Evolutionary conservation across 164 flowering plant genomes (phyloP).

Genomic region (Sedum album): DNA sequence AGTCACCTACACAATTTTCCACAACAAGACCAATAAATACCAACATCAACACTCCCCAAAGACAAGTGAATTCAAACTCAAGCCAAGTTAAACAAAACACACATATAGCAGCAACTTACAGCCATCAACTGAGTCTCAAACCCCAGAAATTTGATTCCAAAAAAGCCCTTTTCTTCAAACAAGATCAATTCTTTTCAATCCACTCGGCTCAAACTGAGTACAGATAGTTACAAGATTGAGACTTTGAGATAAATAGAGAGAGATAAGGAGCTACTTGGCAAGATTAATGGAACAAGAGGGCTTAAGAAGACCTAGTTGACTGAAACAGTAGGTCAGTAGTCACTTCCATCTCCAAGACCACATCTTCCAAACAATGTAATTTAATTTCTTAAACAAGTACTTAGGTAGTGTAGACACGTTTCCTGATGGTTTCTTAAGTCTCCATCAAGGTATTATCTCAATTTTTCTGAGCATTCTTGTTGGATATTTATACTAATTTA

Average conservation of each 20-base stretch:
- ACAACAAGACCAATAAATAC: not conserved
- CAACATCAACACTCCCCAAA: not conserved
- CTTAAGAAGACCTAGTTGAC: conserved; percentile 11
- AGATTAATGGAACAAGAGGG: not conserved
- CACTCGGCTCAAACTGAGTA: conserved; percentile 6
- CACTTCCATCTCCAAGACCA: not conserved
- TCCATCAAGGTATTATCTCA: not conserved
- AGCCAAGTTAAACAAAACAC: no score
- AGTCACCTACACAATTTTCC: not conserved
- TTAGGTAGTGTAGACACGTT: not conserved
- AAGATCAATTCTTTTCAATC: not conserved
- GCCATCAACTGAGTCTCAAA: conserved; percentile 1
- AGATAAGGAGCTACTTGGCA: not conserved
- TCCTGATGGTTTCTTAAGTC: not conserved
- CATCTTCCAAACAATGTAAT: not conserved
- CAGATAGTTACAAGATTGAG: conserved; percentile 8
- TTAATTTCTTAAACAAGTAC: not conserved
- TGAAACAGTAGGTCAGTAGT: not conserved
- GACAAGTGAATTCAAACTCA: not conserved
- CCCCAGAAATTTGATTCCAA: no score
- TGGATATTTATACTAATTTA: not conserved
- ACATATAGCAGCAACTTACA: not conserved
- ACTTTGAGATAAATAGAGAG: not conserved
- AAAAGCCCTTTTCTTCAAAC: not conserved
- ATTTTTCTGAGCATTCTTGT: not conserved